Evolutionary conservation across 139 green algal species (phyloP), one percentile per base, ranked within the genome.

Genomic region (Chlorella vulgaris): DNA sequence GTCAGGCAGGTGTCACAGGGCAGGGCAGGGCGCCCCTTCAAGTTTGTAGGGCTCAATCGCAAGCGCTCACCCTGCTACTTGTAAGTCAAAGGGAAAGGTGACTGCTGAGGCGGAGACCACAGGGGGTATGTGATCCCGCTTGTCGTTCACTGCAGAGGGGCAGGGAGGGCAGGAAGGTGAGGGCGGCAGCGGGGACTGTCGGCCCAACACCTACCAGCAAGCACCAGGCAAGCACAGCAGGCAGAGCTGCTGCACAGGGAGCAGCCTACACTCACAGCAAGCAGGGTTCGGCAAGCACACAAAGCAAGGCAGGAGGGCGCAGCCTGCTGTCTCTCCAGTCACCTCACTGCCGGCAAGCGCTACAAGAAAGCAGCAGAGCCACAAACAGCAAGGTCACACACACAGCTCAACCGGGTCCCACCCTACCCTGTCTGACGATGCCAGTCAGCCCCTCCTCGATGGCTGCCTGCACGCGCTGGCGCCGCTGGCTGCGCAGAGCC

Each of bases 11-110:
- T 43, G 29, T 8, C 15, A 10, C 29, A 8, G 4, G 2, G 10
- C 33, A 40, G 18, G 31, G 31, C 63, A 43, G n/a, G n/a, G 24
- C 24, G 4, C 5, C 63, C 38, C 66, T 2, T 26, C 40, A 2
- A 22, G n/a, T n/a, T n/a, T n/a, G n/a, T n/a, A n/a, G n/a, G n/a
- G n/a, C n/a, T n/a, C n/a, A n/a, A n/a, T n/a, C n/a, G n/a, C n/a
- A n/a, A n/a, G n/a, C n/a, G 21, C 62, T 50, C 71, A 90, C 85
- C 84, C 83, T 4, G 81, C 69, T 10, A 93, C 84, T 33, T 84
- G 88, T 63, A 98, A 93, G 77, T 98, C 95, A 86, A 95, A 98
- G 39, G 95, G 94, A 83, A 98, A 98, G 38, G 90, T 95, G 28
- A 93, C 82, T 7, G 90, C 78, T 0, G 89, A 79, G 19, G 81